Conservation (phyloP, 148 eudicot species). For the Chenopodium formosanum region DNA sequence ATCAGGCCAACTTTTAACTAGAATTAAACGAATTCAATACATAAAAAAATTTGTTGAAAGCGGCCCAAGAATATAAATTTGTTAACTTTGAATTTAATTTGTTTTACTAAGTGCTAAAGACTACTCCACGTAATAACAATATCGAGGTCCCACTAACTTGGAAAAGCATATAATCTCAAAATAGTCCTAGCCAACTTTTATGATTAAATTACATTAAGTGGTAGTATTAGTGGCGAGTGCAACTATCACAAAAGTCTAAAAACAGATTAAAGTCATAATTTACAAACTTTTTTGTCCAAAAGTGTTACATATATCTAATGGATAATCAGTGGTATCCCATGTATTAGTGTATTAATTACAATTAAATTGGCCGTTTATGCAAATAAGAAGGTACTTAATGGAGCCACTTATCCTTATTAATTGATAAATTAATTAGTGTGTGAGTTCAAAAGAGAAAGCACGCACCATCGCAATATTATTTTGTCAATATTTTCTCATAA, state of each 20-base stretch:
- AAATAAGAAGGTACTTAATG: neutral
- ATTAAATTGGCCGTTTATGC: neutral
- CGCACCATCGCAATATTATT: conserved; percentile 10
- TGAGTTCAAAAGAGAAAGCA: neutral
- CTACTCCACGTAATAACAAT: neutral
- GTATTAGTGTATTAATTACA: conserved; percentile 13
- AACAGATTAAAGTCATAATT: conserved; percentile 6
- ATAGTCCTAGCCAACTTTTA: neutral
- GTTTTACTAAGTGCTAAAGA: neutral
- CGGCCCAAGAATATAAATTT: too few species aligned
- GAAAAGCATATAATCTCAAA: conserved; percentile 13
- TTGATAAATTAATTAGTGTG: neutral
- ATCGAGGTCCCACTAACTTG: conserved; percentile 20
- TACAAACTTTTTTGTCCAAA: conserved; percentile 8
- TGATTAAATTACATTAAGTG: conserved; percentile 11
- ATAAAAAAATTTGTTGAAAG: too few species aligned
- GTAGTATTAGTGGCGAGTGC: conserved; percentile 16
- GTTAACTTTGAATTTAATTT: neutral
- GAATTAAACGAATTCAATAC: too few species aligned
- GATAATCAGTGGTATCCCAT: conserved; percentile 25
- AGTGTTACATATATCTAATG: conserved; percentile 9
- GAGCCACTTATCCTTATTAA: conserved; percentile 10
- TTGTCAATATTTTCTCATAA: conserved; percentile 11
- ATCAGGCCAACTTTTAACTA: too few species aligned
- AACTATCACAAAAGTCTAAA: neutral